These are phyloP conservation scores for Alternaria novae-zelandiae DNA, from an alignment of 2,329 filamentous ascomycete species.

Conservation along the genomic window DNA sequence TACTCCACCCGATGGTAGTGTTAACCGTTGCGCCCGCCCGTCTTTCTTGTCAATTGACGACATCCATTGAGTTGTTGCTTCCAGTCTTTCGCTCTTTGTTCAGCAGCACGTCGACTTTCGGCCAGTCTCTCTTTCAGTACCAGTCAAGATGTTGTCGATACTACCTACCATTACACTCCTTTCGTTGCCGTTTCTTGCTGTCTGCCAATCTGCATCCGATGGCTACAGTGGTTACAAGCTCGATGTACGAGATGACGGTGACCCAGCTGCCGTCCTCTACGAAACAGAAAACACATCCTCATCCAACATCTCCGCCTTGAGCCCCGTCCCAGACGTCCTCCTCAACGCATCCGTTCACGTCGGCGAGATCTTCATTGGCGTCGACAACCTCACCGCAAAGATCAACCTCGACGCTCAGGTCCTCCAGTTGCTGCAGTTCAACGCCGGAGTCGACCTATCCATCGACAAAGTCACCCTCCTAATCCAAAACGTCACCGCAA, in stretches of 20 bases:
- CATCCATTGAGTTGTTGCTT: constrained; percentile 22
- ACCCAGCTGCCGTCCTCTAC: constrained; percentile 60
- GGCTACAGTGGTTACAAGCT: constrained; percentile 66
- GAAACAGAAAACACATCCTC: constrained; percentile 60
- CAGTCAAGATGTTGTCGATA: constrained; percentile 32
- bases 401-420: constrained; percentile 67
- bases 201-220: constrained; percentile 44
- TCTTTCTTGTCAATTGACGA: constrained; percentile 11
- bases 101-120: constrained; percentile 30
- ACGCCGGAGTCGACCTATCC: constrained; percentile 65
- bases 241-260: constrained; percentile 54
- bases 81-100: constrained; percentile 12
- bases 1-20: constrained; percentile 19
- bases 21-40: constrained; percentile 20
- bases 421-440: constrained; percentile 64
- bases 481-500: constrained; percentile 65
- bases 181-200: constrained; percentile 43
- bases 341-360: constrained; percentile 66
- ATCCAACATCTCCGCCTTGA: constrained; percentile 48
- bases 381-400: constrained; percentile 66
- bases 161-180: constrained; percentile 37
- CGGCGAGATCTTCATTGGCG: constrained; percentile 64
- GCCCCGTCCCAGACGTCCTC: constrained; percentile 63
- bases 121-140: constrained; percentile 25
- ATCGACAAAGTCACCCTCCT: constrained; percentile 63